A percentile compares a stretch with the other conserved stretches of the same genome.
Evolutionary conservation across 768 basidiomycete species (phyloP).

Genomic region (Hypholoma sublateritium): DNA sequence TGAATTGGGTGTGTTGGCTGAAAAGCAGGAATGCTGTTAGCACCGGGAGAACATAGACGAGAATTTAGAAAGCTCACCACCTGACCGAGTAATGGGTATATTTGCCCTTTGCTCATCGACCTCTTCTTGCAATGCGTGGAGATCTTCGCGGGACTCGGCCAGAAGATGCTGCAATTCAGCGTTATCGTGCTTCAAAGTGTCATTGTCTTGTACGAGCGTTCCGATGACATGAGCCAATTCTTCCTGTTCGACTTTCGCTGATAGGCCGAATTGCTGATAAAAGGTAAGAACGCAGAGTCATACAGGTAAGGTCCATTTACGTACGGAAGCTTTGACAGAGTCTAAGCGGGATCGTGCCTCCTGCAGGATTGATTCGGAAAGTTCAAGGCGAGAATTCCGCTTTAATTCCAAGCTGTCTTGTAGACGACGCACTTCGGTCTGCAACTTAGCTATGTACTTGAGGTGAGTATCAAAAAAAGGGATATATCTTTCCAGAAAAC

Average conservation of each 20-base stretch:
- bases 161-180: conserved; percentile 75
- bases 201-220: conserved; percentile 85
- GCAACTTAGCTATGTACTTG: conserved; percentile 57
- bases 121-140: conserved; percentile 68
- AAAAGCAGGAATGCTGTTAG: neutral
- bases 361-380: conserved; percentile 64
- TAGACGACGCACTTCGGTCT: conserved; percentile 62
- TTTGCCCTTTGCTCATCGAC: conserved; percentile 68
- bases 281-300: conserved; percentile 17
- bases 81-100: conserved; percentile 37
- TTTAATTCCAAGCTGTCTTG: conserved; percentile 64
- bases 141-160: conserved; percentile 74
- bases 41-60: neutral
- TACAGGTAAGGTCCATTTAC: conserved; percentile 17
- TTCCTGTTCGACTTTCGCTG: conserved; percentile 46
- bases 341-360: conserved; percentile 67
- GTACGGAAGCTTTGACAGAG: conserved; percentile 57
- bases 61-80: conserved; percentile 30
- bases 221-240: conserved; percentile 74
- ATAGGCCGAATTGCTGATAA: conserved; percentile 37
- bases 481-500: conserved; percentile 14
- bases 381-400: conserved; percentile 57
- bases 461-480: neutral
- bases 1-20: conserved; percentile 41
- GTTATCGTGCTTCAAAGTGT: conserved; percentile 78